Percentiles rank a stretch among this genome's conserved stretches.
Evolutionary conservation across 2,329 filamentous ascomycete genomes (phyloP).

Genomic region (Calonectria fujianensis): DNA sequence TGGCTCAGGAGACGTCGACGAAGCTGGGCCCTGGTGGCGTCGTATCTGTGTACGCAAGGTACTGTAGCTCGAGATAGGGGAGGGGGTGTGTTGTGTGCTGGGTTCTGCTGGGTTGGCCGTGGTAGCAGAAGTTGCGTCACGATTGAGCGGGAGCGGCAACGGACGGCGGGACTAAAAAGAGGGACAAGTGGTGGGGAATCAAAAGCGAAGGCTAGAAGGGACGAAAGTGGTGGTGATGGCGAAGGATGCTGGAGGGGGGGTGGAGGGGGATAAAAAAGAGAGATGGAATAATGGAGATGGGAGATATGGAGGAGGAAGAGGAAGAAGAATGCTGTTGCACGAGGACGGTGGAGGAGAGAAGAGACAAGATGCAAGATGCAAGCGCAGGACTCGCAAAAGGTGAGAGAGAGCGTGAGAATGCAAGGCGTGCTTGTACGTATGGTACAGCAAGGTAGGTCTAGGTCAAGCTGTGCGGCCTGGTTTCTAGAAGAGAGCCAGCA

Average conservation of each 20-base stretch:
- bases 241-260: background rate
- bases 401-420: slow-evolving; percentile 32
- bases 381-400: slow-evolving; percentile 17
- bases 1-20: slow-evolving; percentile 45
- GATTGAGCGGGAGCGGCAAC: slow-evolving; percentile 46
- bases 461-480: slow-evolving; percentile 35
- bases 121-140: slow-evolving; percentile 51
- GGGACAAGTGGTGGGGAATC: slow-evolving; percentile 38
- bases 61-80: slow-evolving; percentile 48
- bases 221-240: slow-evolving; percentile 3
- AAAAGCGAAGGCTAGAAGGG: slow-evolving; percentile 32
- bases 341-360: slow-evolving; percentile 29
- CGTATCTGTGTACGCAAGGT: slow-evolving; percentile 34
- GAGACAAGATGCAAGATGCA: slow-evolving; percentile 27
- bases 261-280: slow-evolving; percentile 2
- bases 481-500: slow-evolving; percentile 42
- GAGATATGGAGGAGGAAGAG: slow-evolving; percentile 31
- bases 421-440: slow-evolving; percentile 18
- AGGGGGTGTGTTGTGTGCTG: slow-evolving; percentile 40
- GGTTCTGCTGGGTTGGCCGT: slow-evolving; percentile 38
- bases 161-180: slow-evolving; percentile 42
- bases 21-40: slow-evolving; percentile 49
- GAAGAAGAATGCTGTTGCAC: slow-evolving; percentile 27
- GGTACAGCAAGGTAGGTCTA: slow-evolving; percentile 15
- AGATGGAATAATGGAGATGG: slow-evolving; percentile 19